Evolutionary conservation across 140 eudicot species (phyloP).

Genomic region (Erigeron philadelphicus): DNA sequence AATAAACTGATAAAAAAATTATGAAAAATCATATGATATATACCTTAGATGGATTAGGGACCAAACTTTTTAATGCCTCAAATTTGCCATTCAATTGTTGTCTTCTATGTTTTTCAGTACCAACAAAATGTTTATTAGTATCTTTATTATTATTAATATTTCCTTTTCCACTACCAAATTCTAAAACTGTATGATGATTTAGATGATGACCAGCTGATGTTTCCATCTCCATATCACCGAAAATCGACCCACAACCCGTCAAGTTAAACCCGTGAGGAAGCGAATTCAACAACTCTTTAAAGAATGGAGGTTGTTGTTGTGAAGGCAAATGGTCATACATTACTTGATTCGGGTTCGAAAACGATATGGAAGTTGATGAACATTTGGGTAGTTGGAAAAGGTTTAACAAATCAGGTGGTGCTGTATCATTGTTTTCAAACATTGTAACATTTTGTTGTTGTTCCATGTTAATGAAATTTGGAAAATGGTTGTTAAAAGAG

Average conservation of each 20-base stretch:
- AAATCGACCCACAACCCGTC: slow-evolving; percentile 41
- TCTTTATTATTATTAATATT: slow-evolving; percentile 8
- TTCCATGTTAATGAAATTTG: slow-evolving; percentile 34
- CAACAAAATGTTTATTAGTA: slow-evolving; percentile 25
- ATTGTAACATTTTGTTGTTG: slow-evolving; percentile 4
- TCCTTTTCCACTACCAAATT: slow-evolving; percentile 47
- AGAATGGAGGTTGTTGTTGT: slow-evolving; percentile 69
- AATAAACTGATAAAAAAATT: not conserved
- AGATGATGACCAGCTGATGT: slow-evolving; percentile 26
- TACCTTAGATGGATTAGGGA: slow-evolving; percentile 43
- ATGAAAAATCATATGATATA: not conserved
- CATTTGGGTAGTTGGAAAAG: slow-evolving; percentile 56
- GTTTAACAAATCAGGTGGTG: slow-evolving; percentile 44
- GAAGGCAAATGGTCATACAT: slow-evolving; percentile 56
- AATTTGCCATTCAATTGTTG: slow-evolving; percentile 35
- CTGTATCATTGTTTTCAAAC: slow-evolving; percentile 17
- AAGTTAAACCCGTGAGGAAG: slow-evolving; percentile 53
- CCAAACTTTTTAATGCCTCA: slow-evolving; percentile 31
- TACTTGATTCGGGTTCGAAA: slow-evolving; percentile 37
- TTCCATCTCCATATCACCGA: slow-evolving; percentile 46
- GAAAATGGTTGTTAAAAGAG: slow-evolving; percentile 19
- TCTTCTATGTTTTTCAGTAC: slow-evolving; percentile 39
- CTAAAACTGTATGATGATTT: slow-evolving; percentile 43
- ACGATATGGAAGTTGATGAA: slow-evolving; percentile 40
- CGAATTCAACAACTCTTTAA: slow-evolving; percentile 64